These are phyloP conservation scores for Nemania abortiva DNA, from an alignment of 2,329 filamentous ascomycete genomes.

Conservation along the genomic window DNA sequence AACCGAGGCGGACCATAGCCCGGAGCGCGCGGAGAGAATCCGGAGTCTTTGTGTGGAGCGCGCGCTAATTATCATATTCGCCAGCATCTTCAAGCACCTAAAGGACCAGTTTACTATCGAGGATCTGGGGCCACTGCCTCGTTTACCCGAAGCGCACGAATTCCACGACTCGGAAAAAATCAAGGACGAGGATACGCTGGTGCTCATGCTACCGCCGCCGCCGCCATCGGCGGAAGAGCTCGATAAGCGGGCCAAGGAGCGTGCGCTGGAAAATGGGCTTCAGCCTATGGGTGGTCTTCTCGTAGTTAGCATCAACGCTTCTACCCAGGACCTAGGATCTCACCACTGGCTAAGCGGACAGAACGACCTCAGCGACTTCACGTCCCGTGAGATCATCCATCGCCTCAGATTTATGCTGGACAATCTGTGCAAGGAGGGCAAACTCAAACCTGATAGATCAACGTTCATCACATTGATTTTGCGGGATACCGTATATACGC, in stretches of 20 bases:
- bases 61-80: background rate
- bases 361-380: no score
- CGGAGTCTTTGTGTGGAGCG: background rate
- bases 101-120: background rate
- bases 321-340: background rate
- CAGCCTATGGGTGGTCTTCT: rapidly evolving
- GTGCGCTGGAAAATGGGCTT: background rate
- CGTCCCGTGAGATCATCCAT: background rate
- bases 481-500: background rate
- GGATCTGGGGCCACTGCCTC: slow-evolving; percentile 16
- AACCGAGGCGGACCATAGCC: slow-evolving; percentile 13
- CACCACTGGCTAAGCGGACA: no score
- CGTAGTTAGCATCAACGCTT: slow-evolving; percentile 2
- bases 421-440: background rate
- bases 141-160: slow-evolving; percentile 5
- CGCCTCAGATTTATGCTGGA: slow-evolving; percentile 4
- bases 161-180: slow-evolving; percentile 5
- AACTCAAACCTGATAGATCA: background rate
- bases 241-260: no score
- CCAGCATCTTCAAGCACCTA: no score
- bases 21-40: slow-evolving; percentile 11
- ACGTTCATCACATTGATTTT: background rate
- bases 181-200: slow-evolving; percentile 4
- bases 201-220: background rate
- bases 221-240: no score